Evolutionary conservation across 1,284 basidiomycete species (phyloP).

Genomic region (Fomes fomentarius): DNA sequence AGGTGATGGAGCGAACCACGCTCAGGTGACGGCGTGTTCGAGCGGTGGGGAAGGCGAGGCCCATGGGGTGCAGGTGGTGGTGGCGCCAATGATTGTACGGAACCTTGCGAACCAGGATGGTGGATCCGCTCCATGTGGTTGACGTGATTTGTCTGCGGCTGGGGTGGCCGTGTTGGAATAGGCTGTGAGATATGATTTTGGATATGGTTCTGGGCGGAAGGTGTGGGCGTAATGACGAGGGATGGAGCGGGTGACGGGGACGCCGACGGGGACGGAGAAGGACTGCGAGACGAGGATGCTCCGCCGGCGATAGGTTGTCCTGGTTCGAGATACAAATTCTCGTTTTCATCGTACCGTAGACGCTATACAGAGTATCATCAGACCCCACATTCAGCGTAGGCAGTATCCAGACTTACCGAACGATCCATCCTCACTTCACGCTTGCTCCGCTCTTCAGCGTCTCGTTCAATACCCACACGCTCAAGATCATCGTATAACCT

Average conservation of each 20-base stretch:
- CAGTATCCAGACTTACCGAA: constrained; percentile 42
- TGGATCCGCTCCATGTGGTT: constrained; percentile 5
- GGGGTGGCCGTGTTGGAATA: constrained; percentile 29
- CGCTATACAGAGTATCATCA: constrained; percentile 1
- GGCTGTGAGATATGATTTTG: constrained; percentile 26
- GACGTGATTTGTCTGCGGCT: neutral
- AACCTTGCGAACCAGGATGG: constrained; percentile 19
- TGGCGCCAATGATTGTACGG: constrained; percentile 52
- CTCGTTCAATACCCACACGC: constrained; percentile 63
- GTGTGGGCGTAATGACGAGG: constrained; percentile 31
- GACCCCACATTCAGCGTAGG: neutral
- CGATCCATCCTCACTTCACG: constrained; percentile 59
- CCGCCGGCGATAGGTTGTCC: constrained; percentile 29
- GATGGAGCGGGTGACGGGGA: constrained; percentile 41
- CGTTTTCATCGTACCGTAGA: constrained; percentile 32
- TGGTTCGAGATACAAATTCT: constrained; percentile 24
- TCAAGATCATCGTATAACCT: constrained; percentile 67
- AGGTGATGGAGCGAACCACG: constrained; percentile 20
- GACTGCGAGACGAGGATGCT: constrained; percentile 41
- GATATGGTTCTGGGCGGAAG: constrained; percentile 16
- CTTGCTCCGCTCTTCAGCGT: constrained; percentile 62
- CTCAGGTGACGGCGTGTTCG: constrained; percentile 58
- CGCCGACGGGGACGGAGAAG: constrained; percentile 42
- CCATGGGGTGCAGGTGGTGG: constrained; percentile 71
- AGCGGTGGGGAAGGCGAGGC: constrained; percentile 60